These are phyloP conservation scores for Massariosphaeria phaeospora DNA, from an alignment of 495 filamentous ascomycete genomes.

Conservation along the genomic window DNA sequence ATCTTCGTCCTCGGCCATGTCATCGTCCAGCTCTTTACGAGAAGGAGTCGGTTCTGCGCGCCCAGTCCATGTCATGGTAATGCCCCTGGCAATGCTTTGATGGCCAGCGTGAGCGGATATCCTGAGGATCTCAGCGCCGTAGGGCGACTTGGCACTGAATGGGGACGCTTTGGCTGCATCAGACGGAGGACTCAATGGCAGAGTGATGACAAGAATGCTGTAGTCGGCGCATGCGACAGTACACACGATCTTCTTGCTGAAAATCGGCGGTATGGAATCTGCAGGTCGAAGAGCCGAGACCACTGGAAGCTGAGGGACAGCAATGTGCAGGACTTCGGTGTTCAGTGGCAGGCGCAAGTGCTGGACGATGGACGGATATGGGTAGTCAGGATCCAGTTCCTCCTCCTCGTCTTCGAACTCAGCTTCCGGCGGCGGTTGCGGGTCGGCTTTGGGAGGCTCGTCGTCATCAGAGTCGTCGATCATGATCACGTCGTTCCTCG, in stretches of 20 bases:
- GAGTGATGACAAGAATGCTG: conserved; percentile 60
- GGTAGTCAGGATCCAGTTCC: conserved; percentile 52
- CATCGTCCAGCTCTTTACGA: conserved; percentile 33
- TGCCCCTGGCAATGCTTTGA: conserved; percentile 47
- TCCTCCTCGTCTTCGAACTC: conserved; percentile 56
- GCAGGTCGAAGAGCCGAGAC: conserved; percentile 8
- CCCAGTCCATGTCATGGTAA: conserved; percentile 63
- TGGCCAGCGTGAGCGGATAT: conserved; percentile 28
- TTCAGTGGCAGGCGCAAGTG: conserved; percentile 38
- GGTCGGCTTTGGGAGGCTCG: conserved; percentile 47
- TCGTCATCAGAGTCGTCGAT: conserved; percentile 80
- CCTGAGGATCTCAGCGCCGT: conserved; percentile 26
- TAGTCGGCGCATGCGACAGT: conserved; percentile 65
- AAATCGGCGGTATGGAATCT: conserved; percentile 55
- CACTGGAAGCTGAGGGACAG: conserved; percentile 36
- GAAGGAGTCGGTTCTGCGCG: conserved; percentile 37
- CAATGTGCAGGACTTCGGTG: conserved; percentile 39
- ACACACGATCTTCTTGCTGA: conserved; percentile 63
- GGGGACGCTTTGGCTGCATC: conserved; percentile 43
- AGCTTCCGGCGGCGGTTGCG: conserved; percentile 20
- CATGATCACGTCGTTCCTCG: conserved; percentile 59
- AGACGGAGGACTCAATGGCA: conserved; percentile 72
- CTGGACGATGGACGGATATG: conserved; percentile 44
- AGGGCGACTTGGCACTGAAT: conserved; percentile 5
- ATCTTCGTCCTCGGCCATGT: conserved; percentile 26